Percentiles rank a stretch among this genome's conserved stretches.
Evolutionary conservation across 495 filamentous ascomycete genomes (phyloP).

Genomic region (Penicillium malachiteum): DNA sequence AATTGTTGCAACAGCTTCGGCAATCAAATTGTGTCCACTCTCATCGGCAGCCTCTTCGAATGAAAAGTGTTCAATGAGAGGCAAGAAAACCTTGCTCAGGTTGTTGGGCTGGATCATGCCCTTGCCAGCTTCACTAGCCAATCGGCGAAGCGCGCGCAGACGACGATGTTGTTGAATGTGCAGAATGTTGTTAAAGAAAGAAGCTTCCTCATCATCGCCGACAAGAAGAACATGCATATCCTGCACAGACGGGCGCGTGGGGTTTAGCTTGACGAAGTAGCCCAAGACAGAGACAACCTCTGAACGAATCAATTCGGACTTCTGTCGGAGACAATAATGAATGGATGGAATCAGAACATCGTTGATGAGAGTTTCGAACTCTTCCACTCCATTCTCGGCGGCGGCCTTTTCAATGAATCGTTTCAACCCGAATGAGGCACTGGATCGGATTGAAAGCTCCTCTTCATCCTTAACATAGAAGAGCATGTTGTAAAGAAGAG

Average conservation of each 20-base stretch:
- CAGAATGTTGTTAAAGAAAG: conserved; percentile 89
- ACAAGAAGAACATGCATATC: conserved; percentile 76
- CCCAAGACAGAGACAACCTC: conserved; percentile 79
- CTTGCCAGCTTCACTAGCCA: conserved; percentile 63
- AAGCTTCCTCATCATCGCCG: conserved; percentile 80
- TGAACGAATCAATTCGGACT: conserved; percentile 77
- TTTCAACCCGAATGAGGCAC: conserved; percentile 75
- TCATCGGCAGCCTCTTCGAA: conserved; percentile 76
- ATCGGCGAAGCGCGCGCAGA: conserved; percentile 73
- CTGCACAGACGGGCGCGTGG: conserved; percentile 62
- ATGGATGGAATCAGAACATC: conserved; percentile 71
- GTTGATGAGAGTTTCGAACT: conserved; percentile 55
- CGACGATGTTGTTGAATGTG: conserved; percentile 90
- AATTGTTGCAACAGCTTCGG: conserved; percentile 75
- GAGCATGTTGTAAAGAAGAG: conserved; percentile 86
- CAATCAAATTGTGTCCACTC: conserved; percentile 77
- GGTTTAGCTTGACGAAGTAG: conserved; percentile 69
- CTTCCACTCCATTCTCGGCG: conserved; percentile 30
- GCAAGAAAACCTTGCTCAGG: conserved; percentile 82
- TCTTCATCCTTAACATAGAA: conserved; percentile 85
- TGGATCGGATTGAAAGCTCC: conserved; percentile 82
- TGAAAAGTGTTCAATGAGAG: conserved; percentile 89
- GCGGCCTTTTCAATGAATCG: conserved; percentile 69
- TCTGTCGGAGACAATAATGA: conserved; percentile 67
- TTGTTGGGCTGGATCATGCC: conserved; percentile 68